Evolutionary conservation across 192 early-diverging fungal genomes (phyloP).

Genomic region (Podila epicladia): DNA sequence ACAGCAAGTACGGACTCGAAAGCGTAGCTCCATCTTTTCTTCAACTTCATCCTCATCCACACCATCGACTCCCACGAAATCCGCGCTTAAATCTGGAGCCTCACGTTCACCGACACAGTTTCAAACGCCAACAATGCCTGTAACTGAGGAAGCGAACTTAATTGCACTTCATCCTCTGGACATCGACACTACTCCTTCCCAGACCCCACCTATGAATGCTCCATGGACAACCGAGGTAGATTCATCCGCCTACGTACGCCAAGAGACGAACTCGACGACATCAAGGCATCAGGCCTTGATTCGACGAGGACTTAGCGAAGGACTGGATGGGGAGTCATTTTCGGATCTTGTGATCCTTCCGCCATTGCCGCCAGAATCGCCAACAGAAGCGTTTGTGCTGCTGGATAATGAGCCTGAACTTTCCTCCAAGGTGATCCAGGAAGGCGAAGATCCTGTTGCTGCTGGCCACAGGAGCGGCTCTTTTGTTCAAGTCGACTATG

Average conservation of each 20-base stretch:
- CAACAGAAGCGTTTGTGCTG: conserved; percentile 20
- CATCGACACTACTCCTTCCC: neutral
- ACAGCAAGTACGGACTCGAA: neutral
- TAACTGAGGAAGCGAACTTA: too few relatives aligned
- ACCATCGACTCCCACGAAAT: neutral
- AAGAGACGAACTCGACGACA: too few relatives aligned
- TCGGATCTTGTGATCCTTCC: conserved; percentile 7
- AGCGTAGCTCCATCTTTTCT: conserved; percentile 16
- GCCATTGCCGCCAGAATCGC: conserved; percentile 31
- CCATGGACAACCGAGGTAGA: too few relatives aligned
- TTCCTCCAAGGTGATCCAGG: neutral
- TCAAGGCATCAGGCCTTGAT: too few relatives aligned
- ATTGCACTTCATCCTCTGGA: too few relatives aligned
- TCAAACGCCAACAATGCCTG: too few relatives aligned
- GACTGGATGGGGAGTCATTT: neutral
- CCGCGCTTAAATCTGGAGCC: neutral
- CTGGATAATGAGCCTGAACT: conserved; percentile 2
- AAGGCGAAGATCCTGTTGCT: conserved; percentile 1
- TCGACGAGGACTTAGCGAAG: neutral
- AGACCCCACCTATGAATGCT: neutral
- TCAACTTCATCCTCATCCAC: conserved; percentile 2
- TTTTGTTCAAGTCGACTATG: neutral
- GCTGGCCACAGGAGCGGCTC: neutral
- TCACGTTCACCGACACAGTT: neutral
- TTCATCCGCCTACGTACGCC: too few relatives aligned